Percentiles rank a stretch among this genome's conserved stretches.
Evolutionary conservation across 176 grass and related monocot species (phyloP).

Genomic region (Typha latifolia): DNA sequence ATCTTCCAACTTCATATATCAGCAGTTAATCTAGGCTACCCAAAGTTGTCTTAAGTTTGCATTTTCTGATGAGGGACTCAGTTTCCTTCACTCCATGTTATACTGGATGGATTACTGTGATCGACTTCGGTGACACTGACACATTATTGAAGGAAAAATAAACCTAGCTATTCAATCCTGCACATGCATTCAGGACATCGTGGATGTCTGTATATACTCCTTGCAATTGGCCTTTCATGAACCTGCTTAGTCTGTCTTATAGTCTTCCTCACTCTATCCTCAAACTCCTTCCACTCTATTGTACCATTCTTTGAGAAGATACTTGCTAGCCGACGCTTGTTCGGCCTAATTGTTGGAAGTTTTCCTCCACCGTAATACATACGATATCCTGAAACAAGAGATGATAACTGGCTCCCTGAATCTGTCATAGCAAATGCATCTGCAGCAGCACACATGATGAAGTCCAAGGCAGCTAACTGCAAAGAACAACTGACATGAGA

Average conservation of each 20-base stretch:
- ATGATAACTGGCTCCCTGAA: constrained; percentile 82
- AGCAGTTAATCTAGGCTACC: too few relatives aligned
- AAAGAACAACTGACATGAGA: neutral
- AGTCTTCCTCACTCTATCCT: constrained; percentile 76
- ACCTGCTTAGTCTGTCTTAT: constrained; percentile 94
- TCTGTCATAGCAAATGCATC: constrained; percentile 99
- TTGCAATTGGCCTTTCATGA: constrained; percentile 71
- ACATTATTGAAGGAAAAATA: neutral
- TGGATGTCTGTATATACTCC: constrained; percentile 89
- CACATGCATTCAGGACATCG: constrained; percentile 90
- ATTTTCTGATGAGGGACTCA: too few relatives aligned
- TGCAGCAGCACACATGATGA: constrained; percentile 82
- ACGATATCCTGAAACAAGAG: constrained; percentile 87
- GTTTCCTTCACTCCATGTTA: neutral
- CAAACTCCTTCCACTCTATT: constrained; percentile 94
- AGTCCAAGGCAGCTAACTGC: constrained; percentile 89
- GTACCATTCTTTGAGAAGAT: constrained; percentile 81
- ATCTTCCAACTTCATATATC: too few relatives aligned
- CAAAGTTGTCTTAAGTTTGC: too few relatives aligned
- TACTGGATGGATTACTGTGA: constrained; percentile 3
- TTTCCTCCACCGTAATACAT: constrained; percentile 85
- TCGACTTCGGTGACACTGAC: neutral
- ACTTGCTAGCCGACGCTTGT: constrained; percentile 69
- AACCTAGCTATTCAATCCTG: constrained; percentile 43
- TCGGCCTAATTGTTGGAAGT: constrained; percentile 81